Percentiles rank a stretch among this genome's conserved stretches.
Evolutionary conservation across 2,329 filamentous ascomycete genomes (phyloP).

Genomic region (Calycina herbarum): DNA sequence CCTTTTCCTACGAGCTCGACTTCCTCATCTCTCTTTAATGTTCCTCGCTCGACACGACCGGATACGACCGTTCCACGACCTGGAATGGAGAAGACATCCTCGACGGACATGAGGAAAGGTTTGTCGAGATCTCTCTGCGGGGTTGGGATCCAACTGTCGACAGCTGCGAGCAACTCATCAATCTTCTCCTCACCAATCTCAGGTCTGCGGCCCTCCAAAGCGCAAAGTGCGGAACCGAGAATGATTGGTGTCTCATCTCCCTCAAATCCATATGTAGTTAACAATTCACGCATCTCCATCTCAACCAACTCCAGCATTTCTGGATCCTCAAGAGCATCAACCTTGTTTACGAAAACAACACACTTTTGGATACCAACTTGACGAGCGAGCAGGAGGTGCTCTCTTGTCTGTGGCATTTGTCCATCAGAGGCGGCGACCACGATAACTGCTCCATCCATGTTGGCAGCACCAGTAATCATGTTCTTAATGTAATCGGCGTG

Average conservation of each 20-base stretch:
- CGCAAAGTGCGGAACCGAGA: slow-evolving; percentile 94
- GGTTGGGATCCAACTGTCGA: slow-evolving; percentile 96
- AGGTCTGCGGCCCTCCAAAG: slow-evolving; percentile 79
- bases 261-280: slow-evolving; percentile 91
- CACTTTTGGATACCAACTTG: slow-evolving; percentile 98
- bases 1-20: slow-evolving; percentile 93
- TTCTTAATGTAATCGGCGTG: slow-evolving; percentile 99
- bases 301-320: slow-evolving; percentile 99
- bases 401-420: slow-evolving; percentile 99
- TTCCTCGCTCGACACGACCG: slow-evolving; percentile 94
- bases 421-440: slow-evolving; percentile 97
- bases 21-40: slow-evolving; percentile 89
- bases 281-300: slow-evolving; percentile 99
- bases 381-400: slow-evolving; percentile 95
- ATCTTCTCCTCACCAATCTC: slow-evolving; percentile 89
- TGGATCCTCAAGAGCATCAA: slow-evolving; percentile 93
- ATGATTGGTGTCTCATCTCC: slow-evolving; percentile 97
- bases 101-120: slow-evolving; percentile 98
- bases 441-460: slow-evolving; percentile 99
- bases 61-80: slow-evolving; percentile 97
- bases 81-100: slow-evolving; percentile 86
- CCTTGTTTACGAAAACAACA: slow-evolving; percentile 99
- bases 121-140: slow-evolving; percentile 93
- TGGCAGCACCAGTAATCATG: slow-evolving; percentile 99
- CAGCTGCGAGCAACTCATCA: slow-evolving; percentile 84